A percentile compares a stretch with the other conserved stretches of the same genome.
Conservation (phyloP, 257 asterid species). For the Voacanga thouarsii region DNA sequence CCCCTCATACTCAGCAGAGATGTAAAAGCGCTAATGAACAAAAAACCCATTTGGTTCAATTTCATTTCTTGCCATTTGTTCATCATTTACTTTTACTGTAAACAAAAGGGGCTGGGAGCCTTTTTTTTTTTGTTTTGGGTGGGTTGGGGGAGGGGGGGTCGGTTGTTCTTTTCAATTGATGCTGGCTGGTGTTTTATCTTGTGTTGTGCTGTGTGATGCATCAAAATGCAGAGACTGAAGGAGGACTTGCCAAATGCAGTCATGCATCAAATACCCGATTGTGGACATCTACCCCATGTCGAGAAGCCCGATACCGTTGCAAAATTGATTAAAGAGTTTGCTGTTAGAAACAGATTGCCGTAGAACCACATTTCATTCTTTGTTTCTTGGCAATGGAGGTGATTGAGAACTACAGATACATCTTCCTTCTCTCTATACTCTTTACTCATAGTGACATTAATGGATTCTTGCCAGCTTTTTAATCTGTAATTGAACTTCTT, state of each 20-base stretch:
- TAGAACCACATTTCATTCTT: neutral
- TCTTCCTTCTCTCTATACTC: neutral
- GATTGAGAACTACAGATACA: neutral
- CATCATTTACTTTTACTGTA: neutral
- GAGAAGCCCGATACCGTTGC: slow-evolving; percentile 58
- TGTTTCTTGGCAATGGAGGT: neutral
- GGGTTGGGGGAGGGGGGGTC: too few relatives aligned
- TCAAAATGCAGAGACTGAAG: slow-evolving; percentile 47
- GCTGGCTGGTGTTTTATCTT: neutral
- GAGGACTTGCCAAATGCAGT: slow-evolving; percentile 52
- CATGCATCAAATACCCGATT: slow-evolving; percentile 35
- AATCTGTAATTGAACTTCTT: neutral
- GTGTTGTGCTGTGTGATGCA: neutral
- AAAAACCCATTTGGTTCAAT: neutral
- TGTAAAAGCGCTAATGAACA: neutral
- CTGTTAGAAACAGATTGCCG: slow-evolving; percentile 1
- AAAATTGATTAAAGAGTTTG: slow-evolving; percentile 47
- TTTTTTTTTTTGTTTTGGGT: too few relatives aligned
- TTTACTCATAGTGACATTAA: neutral
- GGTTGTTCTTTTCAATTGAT: neutral
- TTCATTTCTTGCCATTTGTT: neutral
- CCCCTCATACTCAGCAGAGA: neutral
- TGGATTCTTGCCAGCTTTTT: neutral
- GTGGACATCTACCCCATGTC: slow-evolving; percentile 80
- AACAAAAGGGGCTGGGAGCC: neutral